A percentile compares a stretch with the other conserved stretches of the same genome.
phyloP scores from a whole-genome alignment of 495 filamentous ascomycete genomes.

The Xylaria nigripes region DNA sequence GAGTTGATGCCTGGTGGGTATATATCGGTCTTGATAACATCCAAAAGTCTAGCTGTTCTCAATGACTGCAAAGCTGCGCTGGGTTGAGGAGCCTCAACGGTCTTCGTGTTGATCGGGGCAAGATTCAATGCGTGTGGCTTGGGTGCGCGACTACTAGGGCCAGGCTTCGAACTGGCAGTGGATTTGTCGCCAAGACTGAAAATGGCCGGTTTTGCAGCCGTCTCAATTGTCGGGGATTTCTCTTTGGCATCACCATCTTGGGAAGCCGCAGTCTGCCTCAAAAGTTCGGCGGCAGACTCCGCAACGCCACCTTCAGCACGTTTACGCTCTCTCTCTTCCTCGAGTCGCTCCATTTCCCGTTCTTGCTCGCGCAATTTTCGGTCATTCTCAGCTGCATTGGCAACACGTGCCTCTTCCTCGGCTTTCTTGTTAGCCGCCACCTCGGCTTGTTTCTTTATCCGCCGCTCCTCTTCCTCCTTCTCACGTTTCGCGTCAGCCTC shows the following conservation, averaged over 20 bases:
- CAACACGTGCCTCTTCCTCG: constrained; percentile 40
- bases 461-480: constrained; percentile 41
- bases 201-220: constrained; percentile 37
- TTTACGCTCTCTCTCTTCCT: constrained; percentile 47
- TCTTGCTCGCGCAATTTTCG: constrained; percentile 48
- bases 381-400: constrained; percentile 44
- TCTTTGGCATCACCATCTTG: constrained; percentile 21
- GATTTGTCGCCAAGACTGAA: constrained; percentile 41
- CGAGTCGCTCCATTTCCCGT: constrained; percentile 47
- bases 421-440: constrained; percentile 53
- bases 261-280: constrained; percentile 21
- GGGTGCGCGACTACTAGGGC: constrained; percentile 46
- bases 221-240: constrained; percentile 27
- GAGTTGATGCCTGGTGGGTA: constrained; percentile 79
- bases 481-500: constrained; percentile 46
- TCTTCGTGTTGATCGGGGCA: constrained; percentile 61
- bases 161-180: constrained; percentile 45
- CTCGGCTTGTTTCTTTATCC: constrained; percentile 46
- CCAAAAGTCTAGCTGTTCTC: constrained; percentile 75
- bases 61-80: constrained; percentile 88
- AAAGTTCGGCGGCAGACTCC: constrained; percentile 26
- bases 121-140: constrained; percentile 80
- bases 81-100: constrained; percentile 79
- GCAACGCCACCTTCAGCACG: constrained; percentile 16
- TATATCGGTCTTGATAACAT: constrained; percentile 49